Percentiles rank a stretch among this genome's conserved stretches.
phyloP scores from a whole-genome alignment of 2,329 filamentous ascomycete genomes.

The Ramularia collo-cygni region DNA sequence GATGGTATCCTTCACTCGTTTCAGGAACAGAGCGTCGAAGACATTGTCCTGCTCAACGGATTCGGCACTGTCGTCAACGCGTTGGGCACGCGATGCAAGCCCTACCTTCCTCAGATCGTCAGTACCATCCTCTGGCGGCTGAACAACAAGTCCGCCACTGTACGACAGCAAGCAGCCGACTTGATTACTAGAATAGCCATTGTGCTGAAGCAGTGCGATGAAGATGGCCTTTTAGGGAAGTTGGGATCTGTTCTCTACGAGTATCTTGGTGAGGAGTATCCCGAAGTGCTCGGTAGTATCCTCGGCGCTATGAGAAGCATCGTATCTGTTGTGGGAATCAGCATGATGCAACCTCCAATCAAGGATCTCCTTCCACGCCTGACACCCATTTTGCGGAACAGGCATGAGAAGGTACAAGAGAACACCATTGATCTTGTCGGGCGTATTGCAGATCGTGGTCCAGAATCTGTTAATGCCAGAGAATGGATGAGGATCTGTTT shows the following conservation, averaged over 20 bases:
- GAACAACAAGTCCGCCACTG: conserved; percentile 96
- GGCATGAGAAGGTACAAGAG: conserved; percentile 98
- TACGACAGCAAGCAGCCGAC: conserved; percentile 93
- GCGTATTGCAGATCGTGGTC: conserved; percentile 93
- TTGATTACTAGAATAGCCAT: conserved; percentile 94
- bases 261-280: conserved; percentile 97
- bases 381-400: conserved; percentile 95
- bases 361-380: conserved; percentile 90
- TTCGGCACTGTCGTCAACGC: conserved; percentile 98
- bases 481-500: conserved; percentile 99
- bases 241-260: conserved; percentile 93
- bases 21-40: conserved; percentile 96
- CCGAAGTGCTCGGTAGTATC: conserved; percentile 94
- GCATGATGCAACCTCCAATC: conserved; percentile 96
- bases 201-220: conserved; percentile 98
- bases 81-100: conserved; percentile 86
- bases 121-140: conserved; percentile 92
- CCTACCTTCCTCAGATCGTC: conserved; percentile 93
- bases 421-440: conserved; percentile 98
- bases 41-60: conserved; percentile 91
- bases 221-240: conserved; percentile 93
- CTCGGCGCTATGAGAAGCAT: conserved; percentile 91
- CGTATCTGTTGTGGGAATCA: conserved; percentile 95
- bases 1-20: conserved; percentile 94
- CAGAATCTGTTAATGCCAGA: conserved; percentile 90